Evolutionary conservation across 2,329 filamentous ascomycete genomes (phyloP), one percentile per base, ranked within the genome.

Genomic region (Aspergillus pseudonomiae): DNA sequence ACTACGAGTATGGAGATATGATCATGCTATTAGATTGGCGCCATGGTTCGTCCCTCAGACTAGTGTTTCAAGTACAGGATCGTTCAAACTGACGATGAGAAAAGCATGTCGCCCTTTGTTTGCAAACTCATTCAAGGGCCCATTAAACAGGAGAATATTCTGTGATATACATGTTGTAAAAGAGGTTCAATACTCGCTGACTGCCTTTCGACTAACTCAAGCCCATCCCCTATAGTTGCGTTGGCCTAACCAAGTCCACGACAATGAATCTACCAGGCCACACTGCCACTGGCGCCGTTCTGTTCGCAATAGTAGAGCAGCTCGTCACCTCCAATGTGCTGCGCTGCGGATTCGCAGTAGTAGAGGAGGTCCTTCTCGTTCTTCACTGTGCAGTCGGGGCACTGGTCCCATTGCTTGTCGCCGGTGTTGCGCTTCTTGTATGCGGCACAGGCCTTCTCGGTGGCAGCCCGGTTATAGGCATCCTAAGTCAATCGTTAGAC

Each of bases 341-440:
- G 59, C 0, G 48, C 67, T 2, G 61, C 61, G n/a, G 66, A 68
- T n/a, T 70, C 61, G 52, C 68, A 70, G 53, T 70, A 69, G 50
- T 64, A 65, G 36, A 68, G 50, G 32, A 68, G 43, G 14, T 63
- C 63, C 26, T 59, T 57, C 32, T 64, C 67, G 30, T 48, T 68
- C 28, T 56, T 34, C 21, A 67, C 32, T 10, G 66, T 64, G 60
- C 68, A 70, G 48, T 70, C 68, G 3, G 67, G 67, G 21, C 68
- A 70, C 30, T 62, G 59, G 26, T 70, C 68, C 67, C 67, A 70
- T 53, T 69, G 66, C 45, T 68, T 56, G 60, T 54, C 48, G 4
- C 68, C 68, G 12, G 67, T 70, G 54, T 69, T 70, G 53, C 68
- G 67, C 21, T 64, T 65, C 50, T 66, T 69, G 56, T 70, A 70